Evolutionary conservation across 371 early-diverging fungal genomes (phyloP).

Genomic region (Quaeritorhiza haematococci): DNA sequence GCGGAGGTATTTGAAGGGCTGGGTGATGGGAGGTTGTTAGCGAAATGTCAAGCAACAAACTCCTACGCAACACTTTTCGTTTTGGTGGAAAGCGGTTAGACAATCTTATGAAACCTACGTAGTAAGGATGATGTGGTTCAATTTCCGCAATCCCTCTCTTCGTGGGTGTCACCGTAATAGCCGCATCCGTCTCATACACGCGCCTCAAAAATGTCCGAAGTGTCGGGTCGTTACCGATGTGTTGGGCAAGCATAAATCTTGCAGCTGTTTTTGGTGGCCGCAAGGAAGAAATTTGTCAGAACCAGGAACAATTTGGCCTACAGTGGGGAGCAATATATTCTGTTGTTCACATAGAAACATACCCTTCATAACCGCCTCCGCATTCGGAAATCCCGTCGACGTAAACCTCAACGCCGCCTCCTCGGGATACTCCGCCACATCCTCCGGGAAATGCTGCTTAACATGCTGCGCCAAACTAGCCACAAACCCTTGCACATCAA

Average conservation of each 20-base stretch:
- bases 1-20: constrained; percentile 79
- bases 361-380: constrained; percentile 54
- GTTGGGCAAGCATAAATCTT: constrained; percentile 65
- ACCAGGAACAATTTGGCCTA: too few species aligned
- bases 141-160: constrained; percentile 72
- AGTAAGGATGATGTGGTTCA: constrained; percentile 72
- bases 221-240: constrained; percentile 76
- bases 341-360: not conserved
- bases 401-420: constrained; percentile 58
- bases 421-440: constrained; percentile 42
- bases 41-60: too few species aligned
- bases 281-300: constrained; percentile 3
- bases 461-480: constrained; percentile 15
- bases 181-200: constrained; percentile 63
- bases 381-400: constrained; percentile 46
- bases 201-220: constrained; percentile 75
- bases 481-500: constrained; percentile 25
- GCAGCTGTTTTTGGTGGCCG: constrained; percentile 39
- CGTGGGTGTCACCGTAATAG: constrained; percentile 75
- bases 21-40: not conserved
- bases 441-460: constrained; percentile 23
- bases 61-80: too few species aligned
- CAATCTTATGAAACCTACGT: constrained; percentile 36
- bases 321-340: too few species aligned
- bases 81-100: not conserved